Evolutionary conservation across 805 yeast species (phyloP).

Genomic region (Candida peoriensis): DNA sequence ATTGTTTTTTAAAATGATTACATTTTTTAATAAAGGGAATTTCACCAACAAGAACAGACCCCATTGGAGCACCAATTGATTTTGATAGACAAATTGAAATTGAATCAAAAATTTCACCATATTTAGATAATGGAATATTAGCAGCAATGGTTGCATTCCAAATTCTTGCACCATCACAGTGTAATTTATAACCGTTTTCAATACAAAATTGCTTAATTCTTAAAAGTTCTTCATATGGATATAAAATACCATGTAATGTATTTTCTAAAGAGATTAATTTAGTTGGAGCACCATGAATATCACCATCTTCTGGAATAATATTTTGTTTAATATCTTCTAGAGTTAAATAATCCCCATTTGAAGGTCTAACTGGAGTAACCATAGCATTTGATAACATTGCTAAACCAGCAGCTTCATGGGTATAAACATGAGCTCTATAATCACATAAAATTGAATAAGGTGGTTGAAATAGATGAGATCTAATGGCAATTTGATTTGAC

Average conservation of each 20-base stretch:
- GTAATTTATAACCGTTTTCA: slow-evolving; percentile 55
- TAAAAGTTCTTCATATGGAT: slow-evolving; percentile 77
- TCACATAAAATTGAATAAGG: slow-evolving; percentile 84
- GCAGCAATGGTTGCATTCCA: slow-evolving; percentile 84
- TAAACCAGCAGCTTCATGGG: slow-evolving; percentile 87
- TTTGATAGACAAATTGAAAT: slow-evolving; percentile 86
- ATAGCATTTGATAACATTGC: slow-evolving; percentile 88
- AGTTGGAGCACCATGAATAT: slow-evolving; percentile 87
- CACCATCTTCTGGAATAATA: slow-evolving; percentile 67
- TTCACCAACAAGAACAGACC: slow-evolving; percentile 77
- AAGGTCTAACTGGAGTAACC: slow-evolving; percentile 79
- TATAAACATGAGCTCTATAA: slow-evolving; percentile 75
- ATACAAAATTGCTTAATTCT: slow-evolving; percentile 69
- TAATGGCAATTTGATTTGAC: slow-evolving; percentile 83
- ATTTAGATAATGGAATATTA: slow-evolving; percentile 49
- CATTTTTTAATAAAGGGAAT: slow-evolving; percentile 57
- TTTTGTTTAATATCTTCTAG: slow-evolving; percentile 69
- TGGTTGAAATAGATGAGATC: slow-evolving; percentile 75
- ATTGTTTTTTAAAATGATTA: slow-evolving; percentile 83
- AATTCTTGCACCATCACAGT: slow-evolving; percentile 90
- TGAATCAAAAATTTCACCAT: slow-evolving; percentile 77
- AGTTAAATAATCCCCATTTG: slow-evolving; percentile 72
- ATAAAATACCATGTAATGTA: slow-evolving; percentile 77
- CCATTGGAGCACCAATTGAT: slow-evolving; percentile 91
- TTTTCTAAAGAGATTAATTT: slow-evolving; percentile 80